Base-by-base conservation (phyloP, 768 basidiomycete species). In the Lactarius akahatsu region DNA sequence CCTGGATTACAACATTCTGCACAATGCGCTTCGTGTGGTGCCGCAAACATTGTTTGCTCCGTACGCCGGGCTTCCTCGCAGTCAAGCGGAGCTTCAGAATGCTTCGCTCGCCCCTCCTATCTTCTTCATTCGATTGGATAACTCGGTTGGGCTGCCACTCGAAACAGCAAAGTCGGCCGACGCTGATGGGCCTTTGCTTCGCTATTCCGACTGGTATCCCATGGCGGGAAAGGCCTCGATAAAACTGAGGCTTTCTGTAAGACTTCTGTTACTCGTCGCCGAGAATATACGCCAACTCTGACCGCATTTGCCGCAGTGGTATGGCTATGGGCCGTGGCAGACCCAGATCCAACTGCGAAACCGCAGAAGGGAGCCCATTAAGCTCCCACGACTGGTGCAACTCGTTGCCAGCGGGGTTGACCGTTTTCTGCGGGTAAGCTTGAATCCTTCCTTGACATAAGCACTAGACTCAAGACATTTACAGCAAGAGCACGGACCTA, bases 341-440 rank as follows among this genome's bases (percentile, higher is more conserved):
- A 63, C 62, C 26, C 66, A 67, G 36, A 67, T 67, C 26, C 66
- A 67, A 16, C 58, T 67, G 36, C 61, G 66, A 40, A 67, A 63
- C 26, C 66, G 66, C 28, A 55, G 43, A 60, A 63, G 16, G 43
- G 66, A 67, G 41, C 58, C 66, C 4, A 67, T 67, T 47, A 59
- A 34, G 40, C 66, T 67, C 8, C 54, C 66, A 1, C 66, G 66
- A 41, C 26, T 67, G 52, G 62, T 63, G 1, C 66, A 63, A 9
- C 66, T 67, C 23, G 58, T 67, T 38, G 66, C 66, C 16, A 67
- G 62, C 10, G 66, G 45, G 11, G 62, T 67, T 11, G 66, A 63
- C 28, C 66, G 66, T n/a, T 67, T 67, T 56, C 32, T 67, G 3
- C 62, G 58, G 41, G 66, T 67, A 32, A 23, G 62, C 28, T 47